These are phyloP conservation scores for Suillus americanus DNA, from an alignment of 768 basidiomycete genomes.

Conservation along the genomic window DNA sequence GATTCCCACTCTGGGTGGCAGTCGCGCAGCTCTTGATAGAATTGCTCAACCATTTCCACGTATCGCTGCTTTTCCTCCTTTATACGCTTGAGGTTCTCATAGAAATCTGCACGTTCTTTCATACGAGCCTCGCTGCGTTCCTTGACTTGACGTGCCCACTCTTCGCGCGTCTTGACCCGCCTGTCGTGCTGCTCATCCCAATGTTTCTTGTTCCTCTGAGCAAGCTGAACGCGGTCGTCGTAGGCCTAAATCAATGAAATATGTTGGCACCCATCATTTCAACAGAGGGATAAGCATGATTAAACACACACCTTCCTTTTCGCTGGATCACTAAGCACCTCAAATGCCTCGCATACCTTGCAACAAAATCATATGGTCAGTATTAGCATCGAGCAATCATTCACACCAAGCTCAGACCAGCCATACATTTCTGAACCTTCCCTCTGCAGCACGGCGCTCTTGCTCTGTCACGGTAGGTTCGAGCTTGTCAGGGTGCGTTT, in stretches of 20 bases:
- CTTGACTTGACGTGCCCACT: slow-evolving; percentile 53
- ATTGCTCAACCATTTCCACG: slow-evolving; percentile 46
- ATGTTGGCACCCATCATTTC: neutral
- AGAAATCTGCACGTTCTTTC: slow-evolving; percentile 37
- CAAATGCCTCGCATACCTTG: slow-evolving; percentile 65
- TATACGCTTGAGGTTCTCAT: slow-evolving; percentile 38
- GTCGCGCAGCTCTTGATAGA: slow-evolving; percentile 54
- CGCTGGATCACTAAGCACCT: slow-evolving; percentile 51
- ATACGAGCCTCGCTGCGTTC: slow-evolving; percentile 52
- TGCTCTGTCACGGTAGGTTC: slow-evolving; percentile 49
- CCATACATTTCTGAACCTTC: slow-evolving; percentile 60
- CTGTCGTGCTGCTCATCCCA: slow-evolving; percentile 39
- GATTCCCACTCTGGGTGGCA: slow-evolving; percentile 63
- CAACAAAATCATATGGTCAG: slow-evolving; percentile 15
- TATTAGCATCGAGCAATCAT: slow-evolving; percentile 10
- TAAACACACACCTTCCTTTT: slow-evolving; percentile 53
- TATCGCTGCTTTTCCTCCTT: slow-evolving; percentile 42
- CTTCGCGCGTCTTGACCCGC: slow-evolving; percentile 49
- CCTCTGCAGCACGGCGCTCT: slow-evolving; percentile 53
- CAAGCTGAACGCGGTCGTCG: slow-evolving; percentile 40
- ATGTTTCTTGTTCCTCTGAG: slow-evolving; percentile 21
- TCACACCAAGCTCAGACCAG: slow-evolving; percentile 21
- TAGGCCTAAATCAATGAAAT: slow-evolving; percentile 38
- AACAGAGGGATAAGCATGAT: neutral
- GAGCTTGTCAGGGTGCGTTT: slow-evolving; percentile 75